These are phyloP conservation scores for Aspergillus sp. DNA, from an alignment of 2,329 filamentous ascomycete species.

Conservation along the genomic window DNA sequence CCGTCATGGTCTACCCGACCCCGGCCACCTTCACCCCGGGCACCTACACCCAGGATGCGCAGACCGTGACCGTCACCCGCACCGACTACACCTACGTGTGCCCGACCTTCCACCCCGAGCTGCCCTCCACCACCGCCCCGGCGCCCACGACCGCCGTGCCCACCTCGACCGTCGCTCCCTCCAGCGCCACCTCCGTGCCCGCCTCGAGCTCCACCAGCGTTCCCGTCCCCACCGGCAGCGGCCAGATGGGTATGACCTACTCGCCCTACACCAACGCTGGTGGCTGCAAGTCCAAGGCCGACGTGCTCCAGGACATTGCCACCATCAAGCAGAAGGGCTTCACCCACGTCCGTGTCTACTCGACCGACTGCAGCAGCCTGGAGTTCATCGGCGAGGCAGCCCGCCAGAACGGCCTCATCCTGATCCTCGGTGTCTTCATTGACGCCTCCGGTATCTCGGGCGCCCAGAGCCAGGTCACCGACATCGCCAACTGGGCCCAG, in stretches of 20 bases:
- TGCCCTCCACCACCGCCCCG: constrained; percentile 20
- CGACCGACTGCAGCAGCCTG: constrained; percentile 83
- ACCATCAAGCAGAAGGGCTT: constrained; percentile 66
- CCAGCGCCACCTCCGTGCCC: constrained; percentile 18
- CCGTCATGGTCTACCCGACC: constrained; percentile 62
- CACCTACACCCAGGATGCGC: constrained; percentile 69
- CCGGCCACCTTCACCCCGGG: constrained; percentile 65
- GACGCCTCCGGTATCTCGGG: constrained; percentile 60
- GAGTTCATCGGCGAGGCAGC: constrained; percentile 70
- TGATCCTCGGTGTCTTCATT: constrained; percentile 89
- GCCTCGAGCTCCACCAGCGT: constrained; percentile 18
- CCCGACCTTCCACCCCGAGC: constrained; percentile 40
- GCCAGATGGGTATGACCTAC: constrained; percentile 75
- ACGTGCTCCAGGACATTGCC: constrained; percentile 61
- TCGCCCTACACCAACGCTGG: constrained; percentile 64
- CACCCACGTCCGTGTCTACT: constrained; percentile 77
- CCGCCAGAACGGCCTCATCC: constrained; percentile 64
- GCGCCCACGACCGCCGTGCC: constrained; percentile 20
- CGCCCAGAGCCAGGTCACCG: constrained; percentile 70
- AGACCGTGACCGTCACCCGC: constrained; percentile 66
- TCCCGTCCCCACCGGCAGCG: constrained; percentile 32
- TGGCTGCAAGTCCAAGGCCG: constrained; percentile 62
- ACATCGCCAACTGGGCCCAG: constrained; percentile 69
- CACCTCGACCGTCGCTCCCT: constrained; percentile 12
- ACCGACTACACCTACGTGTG: constrained; percentile 69